These are phyloP conservation scores for Aureobasidium pullulans DNA, from an alignment of 2,329 filamentous ascomycete species.

Conservation along the genomic window DNA sequence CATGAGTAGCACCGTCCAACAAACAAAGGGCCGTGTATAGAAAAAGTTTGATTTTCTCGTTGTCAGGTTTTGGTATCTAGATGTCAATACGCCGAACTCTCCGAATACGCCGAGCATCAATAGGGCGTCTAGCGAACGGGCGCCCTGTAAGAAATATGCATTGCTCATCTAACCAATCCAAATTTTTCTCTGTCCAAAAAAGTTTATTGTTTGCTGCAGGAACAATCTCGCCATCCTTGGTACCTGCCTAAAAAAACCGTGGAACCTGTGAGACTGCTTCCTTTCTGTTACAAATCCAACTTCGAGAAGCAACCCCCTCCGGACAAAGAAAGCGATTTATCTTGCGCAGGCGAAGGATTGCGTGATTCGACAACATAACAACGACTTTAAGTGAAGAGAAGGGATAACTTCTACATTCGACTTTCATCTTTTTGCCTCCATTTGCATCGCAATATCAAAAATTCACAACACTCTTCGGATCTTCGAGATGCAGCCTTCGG, in stretches of 20 bases:
- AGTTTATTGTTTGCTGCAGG: not conserved
- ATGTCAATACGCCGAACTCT: not conserved
- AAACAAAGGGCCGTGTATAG: not conserved
- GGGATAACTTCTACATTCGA: not conserved
- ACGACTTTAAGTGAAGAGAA: not conserved
- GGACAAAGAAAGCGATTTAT: not conserved
- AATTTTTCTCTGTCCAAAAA: not conserved
- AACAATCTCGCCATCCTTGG: constrained; percentile 1
- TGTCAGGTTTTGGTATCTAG: not conserved
- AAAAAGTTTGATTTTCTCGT: not conserved
- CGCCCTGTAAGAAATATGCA: not conserved
- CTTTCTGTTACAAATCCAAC: not conserved
- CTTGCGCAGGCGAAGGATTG: constrained; percentile 1
- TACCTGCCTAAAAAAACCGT: not conserved
- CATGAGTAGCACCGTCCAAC: not conserved
- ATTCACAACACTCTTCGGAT: not conserved
- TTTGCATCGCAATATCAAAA: not conserved
- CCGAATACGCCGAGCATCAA: not conserved
- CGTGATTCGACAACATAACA: constrained; percentile 10
- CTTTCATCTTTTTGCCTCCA: not conserved
- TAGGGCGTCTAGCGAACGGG: not conserved
- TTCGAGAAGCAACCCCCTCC: not conserved
- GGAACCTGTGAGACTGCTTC: not conserved
- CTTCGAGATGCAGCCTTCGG: constrained; percentile 2
- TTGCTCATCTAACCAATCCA: constrained; percentile 3